Base-by-base conservation (phyloP, 116 monocot species). In the Posidonia oceanica region DNA sequence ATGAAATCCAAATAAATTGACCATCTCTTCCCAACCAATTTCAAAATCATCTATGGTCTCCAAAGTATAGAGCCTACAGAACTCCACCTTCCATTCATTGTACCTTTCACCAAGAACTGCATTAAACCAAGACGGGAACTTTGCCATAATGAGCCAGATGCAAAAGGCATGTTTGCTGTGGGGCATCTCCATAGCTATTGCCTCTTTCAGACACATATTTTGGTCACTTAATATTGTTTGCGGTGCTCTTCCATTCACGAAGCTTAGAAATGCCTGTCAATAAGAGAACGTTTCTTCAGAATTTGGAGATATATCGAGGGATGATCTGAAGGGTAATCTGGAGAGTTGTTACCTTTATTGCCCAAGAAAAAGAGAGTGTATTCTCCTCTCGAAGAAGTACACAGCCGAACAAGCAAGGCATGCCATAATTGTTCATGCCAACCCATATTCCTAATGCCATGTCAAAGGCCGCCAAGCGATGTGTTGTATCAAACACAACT, bases 361-460 rank as follows among this genome's bases (percentile, higher is more conserved):
- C 88, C 93, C 93, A 93, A 65, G 86, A 70, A 63, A 82, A 89
- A 61, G 93, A 89, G 14, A n/a, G 72, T 7, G 70, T 29, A 70
- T 74, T 93, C 78, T 86, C 89, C 79, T 89, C 89, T 21, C 77
- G 67, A 12, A 93, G 70, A 84, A 93, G 79, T 40, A 81, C 86
- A 59, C 93, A 93, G 38, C 84, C 86, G 69, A 86, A 86, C 69
- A 93, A 88, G 63, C 86, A 89, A 63, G 86, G 88, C 76, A 84
- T 75, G 23, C 93, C 93, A 75, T 93, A 86, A 73, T 84, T 93
- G 75, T 89, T 89, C 80, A 89, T 82, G 57, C 93, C 93, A 68
- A 93, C 72, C 93, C 89, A 93, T 61, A 93, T 84, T 61, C 89
- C 86, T 29, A 93, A 72, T 41, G 84, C 65, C 84, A 84, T 82